These are phyloP conservation scores for Hypoxylon fuscum DNA, from an alignment of 495 filamentous ascomycete genomes.

Conservation along the genomic window DNA sequence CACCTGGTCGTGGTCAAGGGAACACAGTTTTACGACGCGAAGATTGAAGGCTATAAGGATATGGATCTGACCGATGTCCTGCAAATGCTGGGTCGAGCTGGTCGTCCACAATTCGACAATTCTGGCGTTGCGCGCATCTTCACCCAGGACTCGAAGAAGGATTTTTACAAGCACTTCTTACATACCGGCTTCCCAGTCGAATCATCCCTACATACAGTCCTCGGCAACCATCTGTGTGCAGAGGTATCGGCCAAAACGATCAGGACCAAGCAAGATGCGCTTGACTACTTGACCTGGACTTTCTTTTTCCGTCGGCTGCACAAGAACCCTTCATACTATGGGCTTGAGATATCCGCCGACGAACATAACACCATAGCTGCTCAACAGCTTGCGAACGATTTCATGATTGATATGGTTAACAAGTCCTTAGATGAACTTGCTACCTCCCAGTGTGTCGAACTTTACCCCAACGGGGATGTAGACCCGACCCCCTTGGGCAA, in stretches of 20 bases:
- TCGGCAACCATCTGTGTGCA: constrained; percentile 96
- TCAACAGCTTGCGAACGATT: constrained; percentile 85
- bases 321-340: constrained; percentile 99
- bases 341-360: constrained; percentile 90
- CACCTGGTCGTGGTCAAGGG: constrained; percentile 98
- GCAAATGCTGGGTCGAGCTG: constrained; percentile 97
- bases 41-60: constrained; percentile 96
- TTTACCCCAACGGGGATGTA: constrained; percentile 88
- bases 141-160: constrained; percentile 96
- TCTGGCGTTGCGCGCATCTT: constrained; percentile 97
- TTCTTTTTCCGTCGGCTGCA: constrained; percentile 98
- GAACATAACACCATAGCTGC: constrained; percentile 91
- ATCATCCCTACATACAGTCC: constrained; percentile 91
- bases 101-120: constrained; percentile 94
- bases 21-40: constrained; percentile 98
- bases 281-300: constrained; percentile 99
- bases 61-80: constrained; percentile 99
- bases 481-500: constrained; percentile 90
- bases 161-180: constrained; percentile 99
- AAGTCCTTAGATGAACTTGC: constrained; percentile 82
- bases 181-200: constrained; percentile 99
- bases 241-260: constrained; percentile 95
- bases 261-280: constrained; percentile 90
- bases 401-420: constrained; percentile 90
- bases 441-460: constrained; percentile 80